phyloP scores from a whole-genome alignment of 345 rosid species.

The Balakata baccata region DNA sequence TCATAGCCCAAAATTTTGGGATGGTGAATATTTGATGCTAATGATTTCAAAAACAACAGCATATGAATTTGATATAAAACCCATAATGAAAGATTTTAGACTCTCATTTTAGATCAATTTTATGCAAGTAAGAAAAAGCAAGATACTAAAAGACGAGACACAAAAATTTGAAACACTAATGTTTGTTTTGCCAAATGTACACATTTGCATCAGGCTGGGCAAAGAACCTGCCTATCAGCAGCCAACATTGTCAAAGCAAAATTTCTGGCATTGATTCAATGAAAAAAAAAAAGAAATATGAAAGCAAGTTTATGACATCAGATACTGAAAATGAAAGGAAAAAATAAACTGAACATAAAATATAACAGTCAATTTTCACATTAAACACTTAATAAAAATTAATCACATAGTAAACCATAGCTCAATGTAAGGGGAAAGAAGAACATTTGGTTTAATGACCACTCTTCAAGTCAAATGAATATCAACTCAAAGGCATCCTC shows the following conservation, averaged over 20 bases:
- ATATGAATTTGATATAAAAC: not conserved
- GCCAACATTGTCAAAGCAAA: not conserved
- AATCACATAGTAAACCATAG: no score
- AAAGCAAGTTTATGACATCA: no score
- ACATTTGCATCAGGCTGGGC: not conserved
- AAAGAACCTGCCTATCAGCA: not conserved
- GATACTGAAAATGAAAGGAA: no score
- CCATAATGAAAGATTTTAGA: not conserved
- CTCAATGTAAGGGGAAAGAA: no score
- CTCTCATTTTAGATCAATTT: not conserved
- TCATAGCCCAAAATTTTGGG: not conserved
- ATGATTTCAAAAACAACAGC: not conserved
- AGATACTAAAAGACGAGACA: no score
- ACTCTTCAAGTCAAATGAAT: constrained; percentile 66
- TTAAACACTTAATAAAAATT: no score
- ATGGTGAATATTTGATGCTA: not conserved
- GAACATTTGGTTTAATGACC: constrained; percentile 48
- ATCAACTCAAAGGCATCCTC: constrained; percentile 84
- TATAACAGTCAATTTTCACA: no score
- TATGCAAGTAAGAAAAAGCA: no score
- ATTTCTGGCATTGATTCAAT: not conserved
- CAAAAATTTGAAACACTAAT: not conserved
- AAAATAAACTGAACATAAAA: no score
- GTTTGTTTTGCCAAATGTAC: not conserved
- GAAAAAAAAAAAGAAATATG: not conserved